Evolutionary conservation across 2,329 filamentous ascomycete species (phyloP).

Genomic region (Cladosporium cucumerinum): DNA sequence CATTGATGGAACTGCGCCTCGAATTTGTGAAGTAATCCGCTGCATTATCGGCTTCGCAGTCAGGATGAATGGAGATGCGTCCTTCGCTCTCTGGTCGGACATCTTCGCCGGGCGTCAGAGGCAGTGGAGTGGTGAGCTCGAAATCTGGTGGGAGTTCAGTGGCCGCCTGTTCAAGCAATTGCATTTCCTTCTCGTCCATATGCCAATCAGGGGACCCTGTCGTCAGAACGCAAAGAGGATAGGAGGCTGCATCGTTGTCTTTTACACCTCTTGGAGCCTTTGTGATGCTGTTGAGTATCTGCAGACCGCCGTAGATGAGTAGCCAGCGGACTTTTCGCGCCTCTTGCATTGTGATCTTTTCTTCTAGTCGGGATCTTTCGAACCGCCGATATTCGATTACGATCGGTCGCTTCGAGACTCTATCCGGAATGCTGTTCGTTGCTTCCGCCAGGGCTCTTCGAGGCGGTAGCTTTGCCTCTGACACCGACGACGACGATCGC

Average conservation of each 20-base stretch:
- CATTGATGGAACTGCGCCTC: conserved; percentile 21
- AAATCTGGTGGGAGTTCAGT: background rate
- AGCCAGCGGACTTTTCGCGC: conserved; percentile 77
- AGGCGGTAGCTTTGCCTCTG: conserved; percentile 45
- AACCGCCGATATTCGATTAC: conserved; percentile 68
- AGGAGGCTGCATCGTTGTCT: conserved; percentile 55
- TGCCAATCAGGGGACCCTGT: conserved; percentile 3
- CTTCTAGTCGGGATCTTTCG: conserved; percentile 59
- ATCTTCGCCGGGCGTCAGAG: background rate
- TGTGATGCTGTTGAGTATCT: conserved; percentile 66
- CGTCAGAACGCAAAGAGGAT: conserved; percentile 52
- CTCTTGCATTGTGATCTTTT: conserved; percentile 60
- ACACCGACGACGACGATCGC: conserved; percentile 37
- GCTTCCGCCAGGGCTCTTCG: conserved; percentile 53
- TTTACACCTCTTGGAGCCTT: conserved; percentile 59
- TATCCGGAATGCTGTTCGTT: conserved; percentile 43
- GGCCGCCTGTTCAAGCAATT: background rate
- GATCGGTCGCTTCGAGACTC: conserved; percentile 46
- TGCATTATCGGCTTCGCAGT: conserved; percentile 44
- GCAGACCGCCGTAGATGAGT: conserved; percentile 68
- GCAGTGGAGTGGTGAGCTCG: background rate
- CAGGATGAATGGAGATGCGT: conserved; percentile 41
- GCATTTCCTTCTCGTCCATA: background rate
- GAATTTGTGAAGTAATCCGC: conserved; percentile 33
- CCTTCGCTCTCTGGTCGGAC: conserved; percentile 20